Conservation (phyloP, 768 basidiomycete species). For the Tricholoma flavovirens region DNA sequence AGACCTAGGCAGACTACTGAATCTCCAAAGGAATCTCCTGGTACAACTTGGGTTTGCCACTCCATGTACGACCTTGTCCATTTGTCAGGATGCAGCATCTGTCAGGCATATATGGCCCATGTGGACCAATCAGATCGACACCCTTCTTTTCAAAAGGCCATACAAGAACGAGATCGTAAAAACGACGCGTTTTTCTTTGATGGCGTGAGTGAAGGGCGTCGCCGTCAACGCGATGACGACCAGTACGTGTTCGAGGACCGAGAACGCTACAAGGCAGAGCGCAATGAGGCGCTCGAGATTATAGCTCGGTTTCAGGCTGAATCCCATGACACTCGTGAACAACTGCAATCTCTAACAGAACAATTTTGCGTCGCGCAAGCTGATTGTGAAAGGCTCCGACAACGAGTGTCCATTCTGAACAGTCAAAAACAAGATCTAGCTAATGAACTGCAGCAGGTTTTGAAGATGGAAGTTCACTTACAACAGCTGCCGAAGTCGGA, state of each 20-base stretch:
- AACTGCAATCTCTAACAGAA: constrained; percentile 15
- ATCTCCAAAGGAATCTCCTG: constrained; percentile 7
- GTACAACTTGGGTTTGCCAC: constrained; percentile 34
- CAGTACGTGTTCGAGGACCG: constrained; percentile 26
- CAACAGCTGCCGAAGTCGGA: background rate
- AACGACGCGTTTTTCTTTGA: constrained; percentile 34
- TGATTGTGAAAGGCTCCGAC: constrained; percentile 26
- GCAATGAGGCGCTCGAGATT: constrained; percentile 29
- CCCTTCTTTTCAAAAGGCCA: constrained; percentile 34
- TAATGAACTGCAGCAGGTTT: constrained; percentile 5
- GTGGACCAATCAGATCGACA: constrained; percentile 31
- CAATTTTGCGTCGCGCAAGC: constrained; percentile 28
- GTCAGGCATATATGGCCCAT: constrained; percentile 35
- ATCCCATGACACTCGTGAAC: constrained; percentile 28
- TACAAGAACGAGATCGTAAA: constrained; percentile 32
- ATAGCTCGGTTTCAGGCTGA: constrained; percentile 22
- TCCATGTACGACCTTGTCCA: constrained; percentile 36
- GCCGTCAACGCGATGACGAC: constrained; percentile 35
- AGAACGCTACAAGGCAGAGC: constrained; percentile 30
- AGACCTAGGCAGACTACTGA: constrained; percentile 8
- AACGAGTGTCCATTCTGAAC: constrained; percentile 15
- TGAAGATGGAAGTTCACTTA: background rate
- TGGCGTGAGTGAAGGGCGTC: constrained; percentile 33
- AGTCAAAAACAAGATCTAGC: constrained; percentile 4
- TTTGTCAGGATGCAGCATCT: constrained; percentile 31